Conservation (phyloP, 164 flowering plant genomes). For the Akebia trifoliata region DNA sequence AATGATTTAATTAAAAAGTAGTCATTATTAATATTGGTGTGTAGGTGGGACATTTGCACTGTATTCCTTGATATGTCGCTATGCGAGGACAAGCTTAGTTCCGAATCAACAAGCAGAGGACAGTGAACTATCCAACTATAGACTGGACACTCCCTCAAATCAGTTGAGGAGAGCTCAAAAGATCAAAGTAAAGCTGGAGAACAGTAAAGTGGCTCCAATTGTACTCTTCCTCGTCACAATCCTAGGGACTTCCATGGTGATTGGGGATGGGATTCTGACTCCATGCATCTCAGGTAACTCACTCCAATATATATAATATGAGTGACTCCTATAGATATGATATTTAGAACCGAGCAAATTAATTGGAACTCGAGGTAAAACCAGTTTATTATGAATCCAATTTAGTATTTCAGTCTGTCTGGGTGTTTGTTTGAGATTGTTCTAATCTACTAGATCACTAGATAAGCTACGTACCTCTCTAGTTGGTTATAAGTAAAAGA, state of each 20-base stretch:
- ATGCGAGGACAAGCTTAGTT: constrained; percentile 55
- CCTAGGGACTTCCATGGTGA: constrained; percentile 63
- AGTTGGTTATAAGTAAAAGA: no score
- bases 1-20: no score
- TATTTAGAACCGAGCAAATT: no score
- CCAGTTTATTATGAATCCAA: background rate
- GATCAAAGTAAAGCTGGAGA: constrained; percentile 44
- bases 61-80: constrained; percentile 62
- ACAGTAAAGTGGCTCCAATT: constrained; percentile 30
- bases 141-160: constrained; percentile 36
- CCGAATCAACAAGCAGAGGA: constrained; percentile 69
- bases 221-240: constrained; percentile 50
- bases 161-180: constrained; percentile 36
- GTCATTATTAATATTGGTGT: no score
- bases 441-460: background rate
- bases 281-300: constrained; percentile 69
- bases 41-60: constrained; percentile 88
- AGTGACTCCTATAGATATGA: no score
- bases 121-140: constrained; percentile 52
- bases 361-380: background rate
- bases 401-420: background rate
- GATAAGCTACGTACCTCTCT: no score
- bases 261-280: constrained; percentile 81
- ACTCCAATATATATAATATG: no score
- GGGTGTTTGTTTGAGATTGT: background rate